phyloP scores from a whole-genome alignment of 768 basidiomycete species.

The Coprinopsis cinerea region DNA sequence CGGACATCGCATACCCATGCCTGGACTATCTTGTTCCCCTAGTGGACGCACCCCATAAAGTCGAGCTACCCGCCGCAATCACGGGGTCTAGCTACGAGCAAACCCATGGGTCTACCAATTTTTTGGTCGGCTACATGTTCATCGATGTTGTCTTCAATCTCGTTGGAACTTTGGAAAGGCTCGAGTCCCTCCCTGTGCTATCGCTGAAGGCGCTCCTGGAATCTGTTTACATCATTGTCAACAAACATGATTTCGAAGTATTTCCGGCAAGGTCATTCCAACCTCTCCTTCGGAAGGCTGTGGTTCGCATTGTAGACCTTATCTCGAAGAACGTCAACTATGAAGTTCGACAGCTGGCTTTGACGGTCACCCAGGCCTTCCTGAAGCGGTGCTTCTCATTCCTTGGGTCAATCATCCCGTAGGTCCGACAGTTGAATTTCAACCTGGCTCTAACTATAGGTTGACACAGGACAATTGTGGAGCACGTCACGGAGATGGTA shows the following conservation, averaged over 20 bases:
- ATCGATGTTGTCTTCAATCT: conserved; percentile 54
- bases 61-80: conserved; percentile 42
- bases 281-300: conserved; percentile 43
- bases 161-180: conserved; percentile 39
- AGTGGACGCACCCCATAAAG: conserved; percentile 51
- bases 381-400: conserved; percentile 54
- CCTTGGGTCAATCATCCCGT: conserved; percentile 30
- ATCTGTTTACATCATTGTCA: conserved; percentile 55
- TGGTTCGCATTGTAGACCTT: conserved; percentile 45
- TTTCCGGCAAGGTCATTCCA: conserved; percentile 29
- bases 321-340: conserved; percentile 52
- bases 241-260: conserved; percentile 70
- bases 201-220: conserved; percentile 59
- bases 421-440: not conserved
- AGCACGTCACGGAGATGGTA: conserved; percentile 44
- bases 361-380: conserved; percentile 57
- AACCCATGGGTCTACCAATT: conserved; percentile 36
- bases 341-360: conserved; percentile 59
- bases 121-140: conserved; percentile 58
- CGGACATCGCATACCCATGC: conserved; percentile 44
- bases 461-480: conserved; percentile 43
- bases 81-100: conserved; percentile 30
- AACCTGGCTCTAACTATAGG: not conserved
- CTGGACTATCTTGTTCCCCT: conserved; percentile 51
- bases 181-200: conserved; percentile 45